Evolutionary conservation across 2,329 filamentous ascomycete genomes (phyloP), one percentile per base, ranked within the genome.

Genomic region (Lecanicillium sp.): DNA sequence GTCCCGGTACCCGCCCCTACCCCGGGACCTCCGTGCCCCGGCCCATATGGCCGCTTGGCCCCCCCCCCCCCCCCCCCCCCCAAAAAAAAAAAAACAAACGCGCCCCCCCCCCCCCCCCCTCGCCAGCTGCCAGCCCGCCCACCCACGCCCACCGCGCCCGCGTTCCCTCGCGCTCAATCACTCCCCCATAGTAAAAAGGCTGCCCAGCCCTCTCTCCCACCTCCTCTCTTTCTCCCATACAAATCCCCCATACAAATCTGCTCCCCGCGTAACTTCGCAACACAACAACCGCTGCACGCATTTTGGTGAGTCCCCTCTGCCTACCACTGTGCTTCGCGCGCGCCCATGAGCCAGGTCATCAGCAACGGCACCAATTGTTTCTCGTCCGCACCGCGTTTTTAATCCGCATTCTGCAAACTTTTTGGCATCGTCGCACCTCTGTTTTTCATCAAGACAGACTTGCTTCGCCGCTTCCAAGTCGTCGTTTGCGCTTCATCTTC

Each of bases 181-280:
- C 73, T 74, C 74, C 67, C 73, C 72, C 76, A 76, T 75, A 78
- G 76, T 80, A 79, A 81, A 81, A 81, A 79, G 75, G 74, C 71
- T 70, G 70, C 70, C 69, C 68, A 68, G 68, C 69, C 67, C 66
- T 69, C 63, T 60, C 68, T 69, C 71, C 72, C 73, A 72, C 67
- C 63, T 69, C 73, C 72, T 75, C 73, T 74, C 69, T 67, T 69
- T 73, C 70, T 77, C 74, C 72, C 76, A 79, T 78, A 79, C 77
- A 79, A 77, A 74, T 70, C 67, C 73, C 69, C 67, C 71, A 73
- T 72, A 75, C 71, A 75, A 72, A 69, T 65, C 66, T 60, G 62
- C 65, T 64, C 65, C 46, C 46, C 46, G 46, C 46, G 46, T 49
- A 49, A 49, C 40, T 44, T 71, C 69, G 63, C 64, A 67, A 68